phyloP scores from a whole-genome alignment of 352 stramenopile genomes.

The Pythium vanterpoolii region DNA sequence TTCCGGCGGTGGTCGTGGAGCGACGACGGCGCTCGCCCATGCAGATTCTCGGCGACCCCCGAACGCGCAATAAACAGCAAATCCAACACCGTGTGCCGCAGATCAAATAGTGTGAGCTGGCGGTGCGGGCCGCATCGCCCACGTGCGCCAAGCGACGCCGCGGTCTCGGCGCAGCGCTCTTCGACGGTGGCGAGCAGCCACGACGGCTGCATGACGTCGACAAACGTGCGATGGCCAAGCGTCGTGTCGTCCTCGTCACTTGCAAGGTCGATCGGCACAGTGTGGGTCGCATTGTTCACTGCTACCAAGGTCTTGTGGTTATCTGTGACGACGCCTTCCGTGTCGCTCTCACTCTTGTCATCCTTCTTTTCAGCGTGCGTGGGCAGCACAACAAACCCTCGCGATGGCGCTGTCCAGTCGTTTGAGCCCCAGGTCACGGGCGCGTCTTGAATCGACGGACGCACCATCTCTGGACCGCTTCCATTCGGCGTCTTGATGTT shows the following conservation, averaged over 20 bases:
- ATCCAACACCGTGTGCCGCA: constrained; percentile 58
- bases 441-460: constrained; percentile 16
- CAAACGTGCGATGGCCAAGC: constrained; percentile 33
- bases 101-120: constrained; percentile 35
- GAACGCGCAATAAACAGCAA: constrained; percentile 63
- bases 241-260: neutral
- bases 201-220: constrained; percentile 72
- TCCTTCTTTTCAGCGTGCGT: neutral
- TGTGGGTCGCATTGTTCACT: neutral
- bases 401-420: constrained; percentile 17
- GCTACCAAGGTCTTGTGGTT: neutral
- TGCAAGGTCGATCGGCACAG: neutral
- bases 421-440: constrained; percentile 4
- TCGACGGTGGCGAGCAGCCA: constrained; percentile 74
- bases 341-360: neutral
- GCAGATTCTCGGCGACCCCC: constrained; percentile 47
- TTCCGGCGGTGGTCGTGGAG: constrained; percentile 39
- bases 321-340: neutral
- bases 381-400: neutral
- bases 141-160: constrained; percentile 29
- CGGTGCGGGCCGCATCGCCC: constrained; percentile 14
- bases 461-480: neutral
- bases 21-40: constrained; percentile 39
- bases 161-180: constrained; percentile 42
- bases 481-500: constrained; percentile 1